Evolutionary conservation across 208 protist species (phyloP).

Genomic region (Balamuthia mandrillaris): DNA sequence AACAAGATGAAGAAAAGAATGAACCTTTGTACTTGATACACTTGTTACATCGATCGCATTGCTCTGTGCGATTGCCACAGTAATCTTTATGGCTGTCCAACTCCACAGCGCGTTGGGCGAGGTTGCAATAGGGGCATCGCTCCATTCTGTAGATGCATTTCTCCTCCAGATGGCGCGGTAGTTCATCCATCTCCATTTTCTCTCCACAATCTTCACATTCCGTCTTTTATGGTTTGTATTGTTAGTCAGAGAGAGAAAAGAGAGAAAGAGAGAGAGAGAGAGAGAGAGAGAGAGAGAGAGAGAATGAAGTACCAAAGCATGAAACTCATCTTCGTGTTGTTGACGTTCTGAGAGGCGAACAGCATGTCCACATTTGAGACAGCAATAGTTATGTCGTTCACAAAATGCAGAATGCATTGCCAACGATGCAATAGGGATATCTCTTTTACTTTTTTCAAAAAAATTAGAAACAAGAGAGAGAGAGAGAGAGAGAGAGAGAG

Average conservation of each 20-base stretch:
- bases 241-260: not conserved
- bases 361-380: not conserved
- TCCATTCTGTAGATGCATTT: not conserved
- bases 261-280: not conserved
- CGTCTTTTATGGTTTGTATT: not conserved
- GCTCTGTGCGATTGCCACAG: constrained; percentile 3
- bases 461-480: not conserved
- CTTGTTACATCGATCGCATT: not conserved
- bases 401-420: constrained; percentile 18
- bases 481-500: not conserved
- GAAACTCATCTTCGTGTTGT: constrained; percentile 17
- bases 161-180: not conserved
- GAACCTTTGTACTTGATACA: constrained; percentile 39
- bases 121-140: not conserved
- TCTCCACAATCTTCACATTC: not conserved
- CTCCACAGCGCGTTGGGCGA: not conserved
- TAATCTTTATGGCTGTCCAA: not conserved
- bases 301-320: not conserved
- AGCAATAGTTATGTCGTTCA: not conserved
- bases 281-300: not conserved
- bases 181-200: not conserved
- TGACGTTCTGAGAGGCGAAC: not conserved
- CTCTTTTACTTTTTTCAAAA: not conserved
- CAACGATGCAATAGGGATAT: not conserved
- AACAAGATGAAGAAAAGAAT: not conserved